These are phyloP conservation scores for Spiraea crenata DNA, from an alignment of 331 rosid genomes.

Conservation along the genomic window DNA sequence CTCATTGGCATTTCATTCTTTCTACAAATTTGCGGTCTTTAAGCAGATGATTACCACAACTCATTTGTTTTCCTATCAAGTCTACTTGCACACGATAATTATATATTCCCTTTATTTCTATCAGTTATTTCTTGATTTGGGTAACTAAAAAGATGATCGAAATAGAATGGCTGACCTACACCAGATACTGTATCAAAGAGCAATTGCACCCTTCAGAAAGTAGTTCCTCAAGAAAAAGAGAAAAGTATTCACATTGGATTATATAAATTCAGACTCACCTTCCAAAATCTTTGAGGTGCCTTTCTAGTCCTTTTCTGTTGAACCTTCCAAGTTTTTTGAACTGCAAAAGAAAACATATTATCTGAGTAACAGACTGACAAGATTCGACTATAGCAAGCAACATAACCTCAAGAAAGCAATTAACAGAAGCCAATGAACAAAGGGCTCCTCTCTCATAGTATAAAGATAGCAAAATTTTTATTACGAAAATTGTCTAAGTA, in stretches of 20 bases:
- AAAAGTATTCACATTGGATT: neutral
- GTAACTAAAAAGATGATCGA: no score
- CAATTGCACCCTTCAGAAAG: neutral
- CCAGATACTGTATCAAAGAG: neutral
- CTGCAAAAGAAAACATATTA: neutral
- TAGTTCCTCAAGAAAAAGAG: neutral
- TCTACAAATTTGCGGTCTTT: neutral
- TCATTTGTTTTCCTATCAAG: neutral
- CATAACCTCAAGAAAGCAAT: no score
- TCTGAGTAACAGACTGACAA: neutral
- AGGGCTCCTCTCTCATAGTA: no score
- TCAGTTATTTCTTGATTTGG: no score
- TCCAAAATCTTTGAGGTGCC: neutral
- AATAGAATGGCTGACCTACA: slow-evolving; percentile 3
- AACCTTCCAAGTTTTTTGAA: neutral
- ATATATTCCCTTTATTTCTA: no score
- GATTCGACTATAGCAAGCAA: neutral
- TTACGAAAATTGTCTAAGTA: neutral
- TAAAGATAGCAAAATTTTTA: no score
- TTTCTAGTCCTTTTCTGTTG: neutral
- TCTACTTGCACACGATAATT: neutral
- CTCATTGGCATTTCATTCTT: slow-evolving; percentile 15
- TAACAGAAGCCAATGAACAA: no score
- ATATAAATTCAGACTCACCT: neutral
- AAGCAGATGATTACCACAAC: neutral